Evolutionary conservation across 2,329 filamentous ascomycete genomes (phyloP).

Genomic region (Eutypella sp.): DNA sequence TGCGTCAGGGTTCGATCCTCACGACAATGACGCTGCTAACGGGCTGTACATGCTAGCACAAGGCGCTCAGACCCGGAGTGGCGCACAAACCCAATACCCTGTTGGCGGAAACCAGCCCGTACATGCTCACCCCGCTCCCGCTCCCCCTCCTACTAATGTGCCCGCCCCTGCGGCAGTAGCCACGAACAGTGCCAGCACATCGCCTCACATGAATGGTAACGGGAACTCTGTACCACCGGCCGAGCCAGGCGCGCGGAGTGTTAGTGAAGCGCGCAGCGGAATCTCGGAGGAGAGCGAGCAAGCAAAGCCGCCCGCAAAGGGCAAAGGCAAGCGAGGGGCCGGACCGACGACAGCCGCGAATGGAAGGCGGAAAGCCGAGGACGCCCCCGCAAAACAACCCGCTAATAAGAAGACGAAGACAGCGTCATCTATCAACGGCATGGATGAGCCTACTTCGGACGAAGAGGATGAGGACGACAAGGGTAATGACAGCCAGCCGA

Average conservation of each 20-base stretch:
- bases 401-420: conserved; percentile 67
- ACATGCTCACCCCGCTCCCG: conserved; percentile 43
- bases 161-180: too few species aligned
- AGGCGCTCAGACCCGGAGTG: conserved; percentile 51
- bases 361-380: conserved; percentile 75
- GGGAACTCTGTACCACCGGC: conserved; percentile 37
- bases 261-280: conserved; percentile 64
- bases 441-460: conserved; percentile 45
- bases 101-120: conserved; percentile 39
- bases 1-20: conserved; percentile 68
- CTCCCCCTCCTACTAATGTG: too few species aligned
- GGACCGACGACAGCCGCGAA: conserved; percentile 44
- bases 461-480: conserved; percentile 50
- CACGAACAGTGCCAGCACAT: conserved; percentile 35
- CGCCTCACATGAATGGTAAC: conserved; percentile 50
- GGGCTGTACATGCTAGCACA: conserved; percentile 87
- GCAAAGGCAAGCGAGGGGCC: conserved; percentile 62
- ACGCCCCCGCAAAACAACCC: conserved; percentile 56
- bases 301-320: conserved; percentile 58
- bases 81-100: conserved; percentile 46
- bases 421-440: conserved; percentile 28
- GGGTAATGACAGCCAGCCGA: conserved; percentile 54
- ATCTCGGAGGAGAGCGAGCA: conserved; percentile 70
- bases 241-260: conserved; percentile 40
- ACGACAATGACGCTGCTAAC: conserved; percentile 94